Percentiles rank a stretch among this genome's conserved stretches.
These are phyloP conservation scores for Amaranthus hypochondriacus DNA, from an alignment of 148 eudicot genomes.

Conservation along the genomic window DNA sequence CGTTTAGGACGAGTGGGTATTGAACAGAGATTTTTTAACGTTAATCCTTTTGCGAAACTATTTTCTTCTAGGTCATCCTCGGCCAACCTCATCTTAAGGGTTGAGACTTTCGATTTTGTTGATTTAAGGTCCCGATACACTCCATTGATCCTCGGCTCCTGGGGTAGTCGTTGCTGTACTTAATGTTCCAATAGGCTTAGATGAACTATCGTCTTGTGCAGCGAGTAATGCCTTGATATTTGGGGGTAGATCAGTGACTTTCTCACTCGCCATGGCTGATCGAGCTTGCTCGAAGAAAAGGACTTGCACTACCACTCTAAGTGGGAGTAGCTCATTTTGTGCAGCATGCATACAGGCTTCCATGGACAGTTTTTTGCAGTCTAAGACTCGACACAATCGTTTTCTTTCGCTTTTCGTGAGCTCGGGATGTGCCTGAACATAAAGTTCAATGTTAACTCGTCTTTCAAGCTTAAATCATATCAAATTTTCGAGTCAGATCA, in stretches of 20 bases:
- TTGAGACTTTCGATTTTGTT: conserved; percentile 53
- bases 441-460: not conserved
- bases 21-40: conserved; percentile 46
- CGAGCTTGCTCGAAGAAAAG: conserved; percentile 88
- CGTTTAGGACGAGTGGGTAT: conserved; percentile 66
- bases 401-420: conserved; percentile 71
- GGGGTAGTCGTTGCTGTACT: conserved; percentile 34
- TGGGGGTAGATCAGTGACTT: conserved; percentile 48
- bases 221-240: conserved; percentile 66
- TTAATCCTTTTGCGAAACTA: conserved; percentile 42
- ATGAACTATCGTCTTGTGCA: conserved; percentile 35
- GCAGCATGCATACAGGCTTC: conserved; percentile 71
- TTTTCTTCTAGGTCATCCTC: conserved; percentile 62
- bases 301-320: conserved; percentile 79
- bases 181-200: conserved; percentile 30
- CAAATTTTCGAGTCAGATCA: too few species aligned
- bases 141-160: conserved; percentile 70
- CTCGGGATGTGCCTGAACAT: conserved; percentile 58
- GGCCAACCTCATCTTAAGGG: conserved; percentile 68
- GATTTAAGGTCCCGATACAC: conserved; percentile 63
- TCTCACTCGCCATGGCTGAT: conserved; percentile 50
- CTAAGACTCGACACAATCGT: conserved; percentile 56
- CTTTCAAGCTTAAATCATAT: not conserved
- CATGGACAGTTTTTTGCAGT: conserved; percentile 76
- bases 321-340: conserved; percentile 72